Evolutionary conservation across 495 filamentous ascomycete genomes (phyloP).

Genomic region (Copromyces sp.): DNA sequence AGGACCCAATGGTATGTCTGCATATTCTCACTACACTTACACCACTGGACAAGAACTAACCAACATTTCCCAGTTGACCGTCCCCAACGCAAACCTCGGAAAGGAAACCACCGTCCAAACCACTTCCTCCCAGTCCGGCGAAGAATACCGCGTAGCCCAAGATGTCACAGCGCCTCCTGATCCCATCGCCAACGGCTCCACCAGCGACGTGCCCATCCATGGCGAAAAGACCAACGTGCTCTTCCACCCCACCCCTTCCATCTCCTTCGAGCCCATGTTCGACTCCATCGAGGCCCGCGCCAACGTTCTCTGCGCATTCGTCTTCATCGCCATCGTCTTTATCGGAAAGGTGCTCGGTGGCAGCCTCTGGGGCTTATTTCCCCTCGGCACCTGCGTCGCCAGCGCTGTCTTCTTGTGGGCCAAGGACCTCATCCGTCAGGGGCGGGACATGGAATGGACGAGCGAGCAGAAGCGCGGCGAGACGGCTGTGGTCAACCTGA

Average conservation of each 20-base stretch:
- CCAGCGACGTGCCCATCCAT: constrained; percentile 88
- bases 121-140: constrained; percentile 41
- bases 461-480: constrained; percentile 77
- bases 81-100: constrained; percentile 80
- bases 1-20: constrained; percentile 50
- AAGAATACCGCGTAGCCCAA: constrained; percentile 73
- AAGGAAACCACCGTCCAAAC: constrained; percentile 61
- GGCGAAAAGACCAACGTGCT: constrained; percentile 94
- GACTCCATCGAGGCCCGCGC: constrained; percentile 61
- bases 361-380: constrained; percentile 62
- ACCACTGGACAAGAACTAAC: not conserved
- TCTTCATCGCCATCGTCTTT: constrained; percentile 63
- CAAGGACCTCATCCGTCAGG: constrained; percentile 71
- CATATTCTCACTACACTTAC: too few relatives aligned
- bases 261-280: constrained; percentile 82
- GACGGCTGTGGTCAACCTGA: constrained; percentile 70
- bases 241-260: constrained; percentile 84
- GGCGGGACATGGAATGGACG: constrained; percentile 78
- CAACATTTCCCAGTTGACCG: constrained; percentile 47
- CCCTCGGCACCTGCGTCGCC: constrained; percentile 55
- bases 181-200: constrained; percentile 65
- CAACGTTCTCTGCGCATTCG: constrained; percentile 52
- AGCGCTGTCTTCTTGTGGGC: constrained; percentile 81
- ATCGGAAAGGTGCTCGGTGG: constrained; percentile 65
- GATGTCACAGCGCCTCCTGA: constrained; percentile 88